Evolutionary conservation across 768 basidiomycete genomes (phyloP), one percentile per base, ranked within the genome.

Genomic region (Termitomyces sp.): DNA sequence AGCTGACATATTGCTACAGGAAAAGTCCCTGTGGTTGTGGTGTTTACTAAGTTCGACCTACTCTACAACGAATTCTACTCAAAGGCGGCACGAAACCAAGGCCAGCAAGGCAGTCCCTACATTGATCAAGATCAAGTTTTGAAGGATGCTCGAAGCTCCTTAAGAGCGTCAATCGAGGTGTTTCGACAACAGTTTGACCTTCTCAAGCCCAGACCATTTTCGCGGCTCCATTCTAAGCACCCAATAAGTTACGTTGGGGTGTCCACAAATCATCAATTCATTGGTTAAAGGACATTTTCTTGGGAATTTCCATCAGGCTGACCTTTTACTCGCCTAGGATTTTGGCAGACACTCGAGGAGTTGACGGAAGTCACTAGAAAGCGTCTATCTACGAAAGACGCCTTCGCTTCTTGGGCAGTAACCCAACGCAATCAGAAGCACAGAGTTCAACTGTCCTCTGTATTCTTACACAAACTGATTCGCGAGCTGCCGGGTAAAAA

Each of bases 11-110:
- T 35, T 35, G 10, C 30, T 8, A 4, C n/a, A 55, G 54, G 28
- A 21, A 48, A 55, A 1, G 40, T 55, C 15, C 54, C 54, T 55
- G 54, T 55, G 10, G 40, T 54, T 12, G 21, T 54, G 7, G 53
- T 45, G 11, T 54, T 54, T 9, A 54, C 53, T 8, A 54, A 54
- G 17, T 48, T 44, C 17, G 54, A 55, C 23, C 46, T 55, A 12
- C 54, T 55, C 8, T 55, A 19, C 37, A 55, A 55, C 12, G 26
- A 55, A 17, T 40, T 12, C 38, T 21, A 47, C 31, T 8, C 11
- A 8, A 41, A 28, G 26, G 46, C 46, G 28, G 46, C 30, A 33
- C 31, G 31, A 33, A 9, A 33, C 23, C 48, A 37, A 37, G 33
- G 48, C 14, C 14, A 37, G 17, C 33, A 37, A 8, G 21, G 46